Base-by-base conservation (phyloP, 78 protist genomes). In the Chrysochromulina tobinii region DNA sequence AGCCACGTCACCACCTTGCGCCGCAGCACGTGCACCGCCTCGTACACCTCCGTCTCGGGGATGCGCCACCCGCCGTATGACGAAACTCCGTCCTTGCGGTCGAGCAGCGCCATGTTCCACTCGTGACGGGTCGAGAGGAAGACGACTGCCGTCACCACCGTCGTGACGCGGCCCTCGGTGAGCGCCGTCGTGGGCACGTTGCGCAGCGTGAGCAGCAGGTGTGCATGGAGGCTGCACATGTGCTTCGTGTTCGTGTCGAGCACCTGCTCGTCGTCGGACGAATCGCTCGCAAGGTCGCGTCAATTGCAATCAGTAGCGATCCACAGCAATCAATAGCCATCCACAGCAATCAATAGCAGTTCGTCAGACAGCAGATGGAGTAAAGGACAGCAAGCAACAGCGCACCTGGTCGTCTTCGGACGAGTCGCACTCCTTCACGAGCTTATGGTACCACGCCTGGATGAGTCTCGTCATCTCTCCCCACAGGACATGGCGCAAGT, bases 21-120 rank as follows among this genome's bases (percentile, higher is more conserved):
- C 12, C 94, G 92, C 90, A n/a, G 73, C 38, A 61, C 15, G 73
- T 17, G 50, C 27, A 88, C 2, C 54, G 77, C 11, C 85, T 88
- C 92, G 68, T 81, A 93, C 15, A 93, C 61, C 92, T 93, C 94
- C n/a, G 2, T 15, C 89, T 93, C 94, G 48, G 94, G 92, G 12
- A 94, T 72, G 21, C 12, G 64, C 64, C 64, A 59, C 23, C 64
- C 64, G 64, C 12, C 64, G 12, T 14, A 59, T 7, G 64, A 59
- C 23, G 64, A 59, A 12, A 7, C 12, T 12, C 64, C 64, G 12
- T 7, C 23, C 64, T 59, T 59, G 38, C 38, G 38, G 64, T 59
- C 69, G 53, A 86, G 64, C 48, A 57, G 90, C 21, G 14, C 54
- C 48, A 67, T 67, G 79, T 87, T 66, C 95, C 95, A 93, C 18